These are phyloP conservation scores for Aspergillus luchuensis DNA, from an alignment of 2,329 filamentous ascomycete species.

Conservation along the genomic window DNA sequence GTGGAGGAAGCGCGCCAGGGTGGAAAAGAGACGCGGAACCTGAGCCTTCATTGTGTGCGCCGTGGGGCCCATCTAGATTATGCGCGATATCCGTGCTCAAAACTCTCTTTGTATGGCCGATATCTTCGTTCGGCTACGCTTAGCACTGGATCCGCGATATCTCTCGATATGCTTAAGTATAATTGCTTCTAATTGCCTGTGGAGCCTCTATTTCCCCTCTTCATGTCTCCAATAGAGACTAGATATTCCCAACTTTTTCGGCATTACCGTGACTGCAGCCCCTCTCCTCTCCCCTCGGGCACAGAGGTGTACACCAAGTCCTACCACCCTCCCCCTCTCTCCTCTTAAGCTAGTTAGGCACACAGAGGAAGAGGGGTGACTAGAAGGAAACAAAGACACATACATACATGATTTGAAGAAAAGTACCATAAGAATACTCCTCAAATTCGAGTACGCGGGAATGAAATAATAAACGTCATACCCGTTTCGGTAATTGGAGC, in stretches of 20 bases:
- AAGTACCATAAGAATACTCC: too few relatives aligned
- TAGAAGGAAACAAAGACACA: too few relatives aligned
- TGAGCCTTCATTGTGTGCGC: not conserved
- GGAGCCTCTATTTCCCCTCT: not conserved
- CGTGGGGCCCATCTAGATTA: slow-evolving; percentile 1
- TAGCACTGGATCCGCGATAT: not conserved
- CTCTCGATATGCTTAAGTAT: not conserved
- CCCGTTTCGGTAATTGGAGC: not conserved
- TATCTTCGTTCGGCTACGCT: not conserved
- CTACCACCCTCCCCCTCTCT: too few relatives aligned
- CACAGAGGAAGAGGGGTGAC: too few relatives aligned
- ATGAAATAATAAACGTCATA: not conserved
- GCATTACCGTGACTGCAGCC: too few relatives aligned
- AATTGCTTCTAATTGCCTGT: not conserved
- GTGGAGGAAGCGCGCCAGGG: not conserved
- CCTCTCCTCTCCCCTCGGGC: too few relatives aligned
- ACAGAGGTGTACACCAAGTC: too few relatives aligned
- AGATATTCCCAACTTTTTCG: too few relatives aligned
- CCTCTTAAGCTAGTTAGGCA: too few relatives aligned
- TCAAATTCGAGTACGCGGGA: not conserved
- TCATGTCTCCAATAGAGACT: not conserved
- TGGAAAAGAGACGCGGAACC: not conserved
- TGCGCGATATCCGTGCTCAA: slow-evolving; percentile 2
- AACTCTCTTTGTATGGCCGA: not conserved
- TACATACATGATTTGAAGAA: too few relatives aligned